These are phyloP conservation scores for Nymphaea thermarum DNA, from an alignment of 164 flowering plant species.

Conservation along the genomic window DNA sequence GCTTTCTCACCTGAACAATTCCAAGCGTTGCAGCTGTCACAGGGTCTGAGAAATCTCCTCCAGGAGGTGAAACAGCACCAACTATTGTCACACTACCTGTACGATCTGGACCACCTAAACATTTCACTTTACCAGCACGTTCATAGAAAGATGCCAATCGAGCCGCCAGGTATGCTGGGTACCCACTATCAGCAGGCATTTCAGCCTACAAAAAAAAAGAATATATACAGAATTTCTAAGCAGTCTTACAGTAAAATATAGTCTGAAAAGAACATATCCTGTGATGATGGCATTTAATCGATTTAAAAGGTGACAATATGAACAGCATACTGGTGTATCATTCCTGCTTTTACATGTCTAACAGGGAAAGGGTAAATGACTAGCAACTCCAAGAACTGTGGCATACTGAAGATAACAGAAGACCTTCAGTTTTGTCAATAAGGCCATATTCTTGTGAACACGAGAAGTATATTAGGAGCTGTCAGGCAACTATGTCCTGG, in stretches of 20 bases:
- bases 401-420: background rate
- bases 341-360: background rate
- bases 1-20: conserved; percentile 74
- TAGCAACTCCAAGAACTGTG: background rate
- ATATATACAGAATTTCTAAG: background rate
- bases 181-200: conserved; percentile 99
- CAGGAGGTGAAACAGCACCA: conserved; percentile 99
- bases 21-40: conserved; percentile 98
- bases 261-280: background rate
- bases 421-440: background rate
- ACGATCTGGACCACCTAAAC: conserved; percentile 97
- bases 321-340: background rate
- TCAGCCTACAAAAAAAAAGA: conserved; percentile 46
- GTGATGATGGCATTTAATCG: background rate
- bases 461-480: no score
- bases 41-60: conserved; percentile 99
- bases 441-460: background rate
- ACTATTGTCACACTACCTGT: conserved; percentile 99
- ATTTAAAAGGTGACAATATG: background rate
- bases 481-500: background rate
- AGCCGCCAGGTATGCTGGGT: conserved; percentile 98
- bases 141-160: conserved; percentile 98
- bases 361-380: background rate
- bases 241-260: no score
- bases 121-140: conserved; percentile 99